Base-by-base conservation (phyloP, 2,329 filamentous ascomycete species). In the Aspergillus sp. region DNA sequence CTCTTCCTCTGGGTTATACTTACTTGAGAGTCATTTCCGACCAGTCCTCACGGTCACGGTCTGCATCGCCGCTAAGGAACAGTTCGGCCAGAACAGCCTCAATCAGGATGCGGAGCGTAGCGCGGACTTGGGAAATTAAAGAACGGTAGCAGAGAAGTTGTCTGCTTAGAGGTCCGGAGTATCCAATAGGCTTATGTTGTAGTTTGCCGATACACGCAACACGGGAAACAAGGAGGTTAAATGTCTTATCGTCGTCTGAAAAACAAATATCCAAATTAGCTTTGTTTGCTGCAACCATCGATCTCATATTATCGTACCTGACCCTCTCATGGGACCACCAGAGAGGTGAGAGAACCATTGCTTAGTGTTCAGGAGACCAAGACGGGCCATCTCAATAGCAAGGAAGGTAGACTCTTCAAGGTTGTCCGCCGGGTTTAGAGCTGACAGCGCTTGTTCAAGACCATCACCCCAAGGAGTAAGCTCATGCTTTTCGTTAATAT, bases 151-250 rank as follows among this genome's bases (percentile, higher is more conserved):
- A 84, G 38, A 98, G 77, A 45, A 96, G 77, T 56, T 91, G 90
- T 67, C 93, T 85, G 74, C 90, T 95, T 1, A 98, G 78, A 1
- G 93, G 91, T 0, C 93, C 93, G 2, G 91, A 96, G 69, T 96
- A 98, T 25, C 93, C 93, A 57, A 91, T 90, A 3, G 80, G 78
- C 58, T 88, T 81, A 65, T 98, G 93, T 27, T 84, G 82, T 52
- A 97, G 76, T 61, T 86, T 88, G 45, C 90, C 80, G 49, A 97
- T 75, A 46, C 87, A 90, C 12, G 90, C 88, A 52, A 90, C 85
- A 35, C 93, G 85, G 57, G 90, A 93, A 59, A 97, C 83, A 41
- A 98, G 78, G 47, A 93, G 78, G 41, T 90, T 83, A 60, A 85
- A 85, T 27, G 80, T 77, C 64, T 87, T 89, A 55, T 95, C 90